Evolutionary conservation across 2,329 filamentous ascomycete genomes (phyloP).

Genomic region (Aotearoamyces nothofagi): DNA sequence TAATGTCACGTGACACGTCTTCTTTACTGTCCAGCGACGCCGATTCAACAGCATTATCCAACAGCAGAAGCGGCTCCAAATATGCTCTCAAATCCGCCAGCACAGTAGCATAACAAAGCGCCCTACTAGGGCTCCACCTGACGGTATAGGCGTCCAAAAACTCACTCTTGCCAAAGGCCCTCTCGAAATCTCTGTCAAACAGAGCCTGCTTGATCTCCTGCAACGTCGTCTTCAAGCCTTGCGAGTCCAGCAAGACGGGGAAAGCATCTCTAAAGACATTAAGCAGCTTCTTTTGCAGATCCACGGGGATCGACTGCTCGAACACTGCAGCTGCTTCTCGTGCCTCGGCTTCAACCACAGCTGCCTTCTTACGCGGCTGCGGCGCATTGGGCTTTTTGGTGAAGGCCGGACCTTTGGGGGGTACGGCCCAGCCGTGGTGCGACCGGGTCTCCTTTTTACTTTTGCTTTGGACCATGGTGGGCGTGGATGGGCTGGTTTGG

Average conservation of each 20-base stretch:
- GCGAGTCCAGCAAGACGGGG: slow-evolving; percentile 28
- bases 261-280: slow-evolving; percentile 60
- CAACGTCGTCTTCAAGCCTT: slow-evolving; percentile 38
- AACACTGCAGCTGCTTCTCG: too few species aligned
- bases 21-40: too few species aligned
- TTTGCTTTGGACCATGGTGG: too few species aligned
- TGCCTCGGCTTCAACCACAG: too few species aligned
- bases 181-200: slow-evolving; percentile 69
- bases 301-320: slow-evolving; percentile 31
- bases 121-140: slow-evolving; percentile 78
- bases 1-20: too few species aligned
- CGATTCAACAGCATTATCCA: slow-evolving; percentile 1
- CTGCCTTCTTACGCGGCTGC: too few species aligned
- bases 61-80: not conserved
- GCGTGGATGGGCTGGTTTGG: too few species aligned
- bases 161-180: slow-evolving; percentile 59
- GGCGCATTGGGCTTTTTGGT: too few species aligned
- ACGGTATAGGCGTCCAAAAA: slow-evolving; percentile 73
- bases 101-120: slow-evolving; percentile 62
- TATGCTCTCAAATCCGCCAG: slow-evolving; percentile 21
- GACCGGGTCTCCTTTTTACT: too few species aligned
- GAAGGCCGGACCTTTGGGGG: too few species aligned
- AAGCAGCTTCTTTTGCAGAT: slow-evolving; percentile 55
- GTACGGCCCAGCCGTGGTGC: too few species aligned
- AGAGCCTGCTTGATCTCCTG: slow-evolving; percentile 78